Base-by-base conservation (phyloP, 345 rosid genomes). In the Lumnitzera racemosa region DNA sequence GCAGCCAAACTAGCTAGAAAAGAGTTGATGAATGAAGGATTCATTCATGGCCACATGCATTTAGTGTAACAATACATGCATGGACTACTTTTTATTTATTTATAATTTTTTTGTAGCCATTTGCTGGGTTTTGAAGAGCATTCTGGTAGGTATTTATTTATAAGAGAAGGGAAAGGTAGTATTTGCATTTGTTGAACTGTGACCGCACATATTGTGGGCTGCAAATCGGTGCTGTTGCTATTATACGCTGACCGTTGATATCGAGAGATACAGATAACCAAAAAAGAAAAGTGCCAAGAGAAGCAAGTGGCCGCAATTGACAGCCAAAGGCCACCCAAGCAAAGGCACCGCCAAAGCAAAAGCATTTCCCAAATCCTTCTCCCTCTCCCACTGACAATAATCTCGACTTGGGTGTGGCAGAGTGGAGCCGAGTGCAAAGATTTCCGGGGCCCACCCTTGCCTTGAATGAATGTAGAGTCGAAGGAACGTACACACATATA, bases 381-480 rank as follows among this genome's bases (percentile, higher is more conserved):
- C 9, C 11, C 43, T 57, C 60, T 11, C 20, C 6, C 48, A 56
- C 59, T 56, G 59, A 11, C 59, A 36, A 4, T 4, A 36, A 4
- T 4, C 60, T 57, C 60, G 15, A 57, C 1, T 36, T 36, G 11
- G 43, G 43, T 36, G 47, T 56, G 24, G 48, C 48, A 16, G 48
- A n/a, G 65, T 16, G 49, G 65, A 61, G 55, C 46, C 65, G 54
- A 53, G 49, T 48, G 20, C 43, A 41, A 31, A 46, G 55, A 24
- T 67, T 60, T 36, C 9, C 11, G 27, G 71, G 46, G 53, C 50
- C 68, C 20, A 16, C 1, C 23, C 55, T 49, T 64, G 43, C 43
- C 43, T 36, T 9, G 43, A 36, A 29, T 29, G 7, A 20, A 20
- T 20, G 1, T 20, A 20, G 20, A 20, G 20, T 20, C 20, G 20